These are phyloP conservation scores for Talaromyces proteolyticus DNA, from an alignment of 495 filamentous ascomycete species.

Conservation along the genomic window DNA sequence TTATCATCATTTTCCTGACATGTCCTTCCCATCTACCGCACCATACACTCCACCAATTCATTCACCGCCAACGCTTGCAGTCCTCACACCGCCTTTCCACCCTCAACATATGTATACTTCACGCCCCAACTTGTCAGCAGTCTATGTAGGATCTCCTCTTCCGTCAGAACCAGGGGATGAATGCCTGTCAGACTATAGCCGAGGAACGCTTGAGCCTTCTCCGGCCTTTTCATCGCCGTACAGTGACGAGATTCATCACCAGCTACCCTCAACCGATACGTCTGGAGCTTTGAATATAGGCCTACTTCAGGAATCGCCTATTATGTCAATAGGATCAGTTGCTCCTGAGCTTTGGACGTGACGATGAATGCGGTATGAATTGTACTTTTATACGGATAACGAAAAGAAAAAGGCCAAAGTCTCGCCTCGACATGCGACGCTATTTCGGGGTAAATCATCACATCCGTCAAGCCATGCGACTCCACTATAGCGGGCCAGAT, in stretches of 20 bases:
- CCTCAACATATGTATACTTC: slow-evolving; percentile 26
- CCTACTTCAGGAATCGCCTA: slow-evolving; percentile 24
- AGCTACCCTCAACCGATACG: slow-evolving; percentile 20
- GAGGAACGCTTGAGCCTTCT: slow-evolving; percentile 23
- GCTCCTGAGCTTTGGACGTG: slow-evolving; percentile 30
- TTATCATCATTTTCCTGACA: slow-evolving; percentile 30
- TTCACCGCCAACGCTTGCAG: slow-evolving; percentile 31
- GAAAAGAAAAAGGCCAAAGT: not conserved
- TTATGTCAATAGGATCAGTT: slow-evolving; percentile 19
- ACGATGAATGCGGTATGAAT: not conserved
- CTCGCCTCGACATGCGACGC: not conserved
- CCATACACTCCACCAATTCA: slow-evolving; percentile 38
- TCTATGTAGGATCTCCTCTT: slow-evolving; percentile 31
- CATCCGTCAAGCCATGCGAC: too few relatives aligned
- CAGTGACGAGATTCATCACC: slow-evolving; percentile 21
- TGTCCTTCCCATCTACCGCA: slow-evolving; percentile 31
- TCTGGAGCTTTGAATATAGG: slow-evolving; percentile 26
- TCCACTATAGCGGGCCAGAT: too few relatives aligned
- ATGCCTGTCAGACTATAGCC: slow-evolving; percentile 22
- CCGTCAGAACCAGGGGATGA: slow-evolving; percentile 29
- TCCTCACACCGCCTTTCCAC: slow-evolving; percentile 32
- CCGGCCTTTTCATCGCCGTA: slow-evolving; percentile 29
- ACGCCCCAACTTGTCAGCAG: slow-evolving; percentile 20
- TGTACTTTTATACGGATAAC: too few relatives aligned
- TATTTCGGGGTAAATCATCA: not conserved